Percentiles rank a stretch among this genome's conserved stretches.
phyloP scores from a whole-genome alignment of 1,284 basidiomycete genomes.

The Lignosus rhinocerotis region DNA sequence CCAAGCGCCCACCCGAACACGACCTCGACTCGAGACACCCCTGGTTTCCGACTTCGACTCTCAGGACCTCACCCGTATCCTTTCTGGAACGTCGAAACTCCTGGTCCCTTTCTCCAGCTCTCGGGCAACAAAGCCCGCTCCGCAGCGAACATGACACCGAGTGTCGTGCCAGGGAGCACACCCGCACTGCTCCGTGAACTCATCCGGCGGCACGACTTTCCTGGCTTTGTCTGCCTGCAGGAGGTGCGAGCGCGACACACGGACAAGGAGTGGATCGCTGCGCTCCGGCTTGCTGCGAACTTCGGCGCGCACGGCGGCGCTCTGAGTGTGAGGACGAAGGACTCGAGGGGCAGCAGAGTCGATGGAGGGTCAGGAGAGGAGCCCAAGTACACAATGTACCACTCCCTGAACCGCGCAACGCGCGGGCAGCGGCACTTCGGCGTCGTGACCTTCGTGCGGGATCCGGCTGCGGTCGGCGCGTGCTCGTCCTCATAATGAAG shows the following conservation, averaged over 20 bases:
- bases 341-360: constrained; percentile 6
- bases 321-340: neutral
- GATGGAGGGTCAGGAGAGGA: constrained; percentile 3
- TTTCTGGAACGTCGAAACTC: constrained; percentile 31
- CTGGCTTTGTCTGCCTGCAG: constrained; percentile 30
- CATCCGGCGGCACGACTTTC: constrained; percentile 24
- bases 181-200: constrained; percentile 26
- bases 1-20: neutral
- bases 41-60: neutral
- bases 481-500: constrained; percentile 30
- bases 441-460: constrained; percentile 25
- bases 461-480: constrained; percentile 19
- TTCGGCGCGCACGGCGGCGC: constrained; percentile 6
- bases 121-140: constrained; percentile 22
- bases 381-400: constrained; percentile 26
- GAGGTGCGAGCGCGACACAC: constrained; percentile 30
- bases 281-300: constrained; percentile 23
- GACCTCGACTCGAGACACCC: neutral
- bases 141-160: constrained; percentile 9
- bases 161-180: constrained; percentile 12
- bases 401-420: constrained; percentile 26
- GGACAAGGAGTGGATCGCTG: constrained; percentile 30
- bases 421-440: constrained; percentile 31
- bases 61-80: constrained; percentile 14
- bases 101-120: constrained; percentile 28